phyloP scores from a whole-genome alignment of 345 rosid species.

The Tarenaya hassleriana region DNA sequence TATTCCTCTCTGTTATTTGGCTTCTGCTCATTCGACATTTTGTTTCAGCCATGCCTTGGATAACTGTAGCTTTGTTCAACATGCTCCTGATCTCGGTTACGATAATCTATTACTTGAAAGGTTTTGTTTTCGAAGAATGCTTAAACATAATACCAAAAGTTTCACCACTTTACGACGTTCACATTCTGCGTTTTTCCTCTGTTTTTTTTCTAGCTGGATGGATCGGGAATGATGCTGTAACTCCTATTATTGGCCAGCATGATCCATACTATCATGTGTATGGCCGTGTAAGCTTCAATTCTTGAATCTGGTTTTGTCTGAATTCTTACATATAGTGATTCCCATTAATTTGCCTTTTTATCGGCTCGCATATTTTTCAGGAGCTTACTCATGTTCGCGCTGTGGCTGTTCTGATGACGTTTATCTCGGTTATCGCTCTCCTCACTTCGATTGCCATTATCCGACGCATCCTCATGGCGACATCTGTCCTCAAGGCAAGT shows the following conservation, averaged over 20 bases:
- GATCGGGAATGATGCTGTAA: slow-evolving; percentile 85
- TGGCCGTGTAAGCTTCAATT: slow-evolving; percentile 63
- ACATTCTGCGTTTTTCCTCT: background rate
- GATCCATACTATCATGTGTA: slow-evolving; percentile 72
- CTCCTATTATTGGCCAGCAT: slow-evolving; percentile 80
- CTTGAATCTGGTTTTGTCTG: slow-evolving; percentile 11
- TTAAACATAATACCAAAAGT: slow-evolving; percentile 2
- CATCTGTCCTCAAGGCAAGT: slow-evolving; percentile 93
- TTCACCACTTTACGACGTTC: slow-evolving; percentile 7
- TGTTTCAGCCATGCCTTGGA: slow-evolving; percentile 98
- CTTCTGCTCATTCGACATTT: slow-evolving; percentile 83
- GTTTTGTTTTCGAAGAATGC: slow-evolving; percentile 28
- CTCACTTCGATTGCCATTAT: slow-evolving; percentile 89
- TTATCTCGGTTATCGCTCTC: slow-evolving; percentile 58
- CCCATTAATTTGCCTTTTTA: no score
- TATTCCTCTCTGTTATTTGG: slow-evolving; percentile 87
- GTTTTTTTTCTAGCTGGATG: slow-evolving; percentile 68
- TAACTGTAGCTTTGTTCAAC: slow-evolving; percentile 79
- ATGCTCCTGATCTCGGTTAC: slow-evolving; percentile 76
- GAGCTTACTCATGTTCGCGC: slow-evolving; percentile 75
- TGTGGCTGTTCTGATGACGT: slow-evolving; percentile 73
- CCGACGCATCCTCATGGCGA: slow-evolving; percentile 90
- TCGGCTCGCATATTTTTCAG: no score
- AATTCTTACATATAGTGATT: background rate
- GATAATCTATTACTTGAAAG: slow-evolving; percentile 80